Conservation (phyloP, 208 protist species). For the Trypanosoma brucei region DNA sequence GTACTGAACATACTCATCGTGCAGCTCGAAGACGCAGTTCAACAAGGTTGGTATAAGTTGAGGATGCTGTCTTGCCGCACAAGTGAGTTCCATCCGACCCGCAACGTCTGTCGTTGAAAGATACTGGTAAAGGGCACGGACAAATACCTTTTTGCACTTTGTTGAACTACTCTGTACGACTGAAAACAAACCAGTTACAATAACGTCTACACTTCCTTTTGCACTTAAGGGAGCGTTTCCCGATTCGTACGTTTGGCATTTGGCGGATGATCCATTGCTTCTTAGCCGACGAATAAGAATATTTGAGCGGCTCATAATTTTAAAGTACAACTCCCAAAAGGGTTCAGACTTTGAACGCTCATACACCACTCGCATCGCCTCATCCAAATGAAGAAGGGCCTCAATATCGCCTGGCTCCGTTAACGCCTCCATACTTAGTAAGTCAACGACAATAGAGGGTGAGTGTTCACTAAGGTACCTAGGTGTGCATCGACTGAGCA, state of each 20-base stretch:
- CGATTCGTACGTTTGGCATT: neutral
- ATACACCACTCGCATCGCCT: conserved; percentile 38
- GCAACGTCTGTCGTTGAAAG: conserved; percentile 30
- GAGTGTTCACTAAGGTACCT: conserved; percentile 68
- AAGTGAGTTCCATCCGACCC: conserved; percentile 41
- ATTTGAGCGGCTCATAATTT: conserved; percentile 49
- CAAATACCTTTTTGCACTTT: conserved; percentile 76
- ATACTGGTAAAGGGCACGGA: conserved; percentile 65
- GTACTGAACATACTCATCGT: conserved; percentile 40
- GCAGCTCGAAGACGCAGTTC: conserved; percentile 51
- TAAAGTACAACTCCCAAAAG: conserved; percentile 72
- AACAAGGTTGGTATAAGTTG: conserved; percentile 61
- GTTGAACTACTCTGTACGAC: conserved; percentile 65
- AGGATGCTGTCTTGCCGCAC: conserved; percentile 35
- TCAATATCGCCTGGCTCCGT: conserved; percentile 13
- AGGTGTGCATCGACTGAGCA: conserved; percentile 51
- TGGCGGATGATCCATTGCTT: neutral
- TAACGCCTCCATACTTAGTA: conserved; percentile 55
- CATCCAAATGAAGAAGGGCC: conserved; percentile 26
- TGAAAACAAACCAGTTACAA: conserved; percentile 52
- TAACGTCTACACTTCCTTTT: conserved; percentile 13
- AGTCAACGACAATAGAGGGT: conserved; percentile 62
- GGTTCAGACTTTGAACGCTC: conserved; percentile 22
- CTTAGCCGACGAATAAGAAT: conserved; percentile 30
- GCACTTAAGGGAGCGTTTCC: neutral